Conservation (phyloP, 169 alveolate genomes). For the Toxoplasma gondii region DNA sequence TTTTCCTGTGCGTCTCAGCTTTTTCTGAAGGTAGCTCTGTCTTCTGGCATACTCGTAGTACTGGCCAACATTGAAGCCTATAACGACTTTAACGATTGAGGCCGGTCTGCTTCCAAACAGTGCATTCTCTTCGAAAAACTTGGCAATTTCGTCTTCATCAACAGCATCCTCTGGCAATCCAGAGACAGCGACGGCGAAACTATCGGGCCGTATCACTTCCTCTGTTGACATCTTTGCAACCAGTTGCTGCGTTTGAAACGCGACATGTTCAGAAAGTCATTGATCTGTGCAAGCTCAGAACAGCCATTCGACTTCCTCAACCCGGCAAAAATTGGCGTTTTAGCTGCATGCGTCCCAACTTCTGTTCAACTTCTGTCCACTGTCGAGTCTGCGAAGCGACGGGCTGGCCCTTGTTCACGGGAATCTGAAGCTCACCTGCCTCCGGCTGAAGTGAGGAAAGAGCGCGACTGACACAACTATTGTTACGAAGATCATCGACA, state of each 20-base stretch:
- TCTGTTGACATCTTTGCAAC: constrained; percentile 47
- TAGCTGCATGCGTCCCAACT: background rate
- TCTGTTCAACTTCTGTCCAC: too few relatives aligned
- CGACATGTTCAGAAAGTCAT: background rate
- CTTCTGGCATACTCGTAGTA: constrained; percentile 57
- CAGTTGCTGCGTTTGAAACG: constrained; percentile 3
- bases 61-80: constrained; percentile 62
- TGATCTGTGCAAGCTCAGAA: background rate
- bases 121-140: constrained; percentile 29
- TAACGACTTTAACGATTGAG: constrained; percentile 65
- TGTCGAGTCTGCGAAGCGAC: background rate
- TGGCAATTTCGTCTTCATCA: constrained; percentile 62
- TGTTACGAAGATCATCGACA: constrained; percentile 40
- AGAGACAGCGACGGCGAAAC: constrained; percentile 53
- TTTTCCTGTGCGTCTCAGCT: constrained; percentile 3
- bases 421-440: constrained; percentile 43
- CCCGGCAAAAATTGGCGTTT: background rate
- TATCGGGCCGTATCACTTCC: constrained; percentile 61
- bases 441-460: constrained; percentile 46
- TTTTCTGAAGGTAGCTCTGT: background rate
- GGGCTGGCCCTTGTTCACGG: background rate
- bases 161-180: constrained; percentile 64
- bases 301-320: background rate
- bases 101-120: constrained; percentile 40
- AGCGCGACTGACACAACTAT: constrained; percentile 48